Conservation (phyloP, 2,329 filamentous ascomycete genomes). For the Calonectria henricotiae region DNA sequence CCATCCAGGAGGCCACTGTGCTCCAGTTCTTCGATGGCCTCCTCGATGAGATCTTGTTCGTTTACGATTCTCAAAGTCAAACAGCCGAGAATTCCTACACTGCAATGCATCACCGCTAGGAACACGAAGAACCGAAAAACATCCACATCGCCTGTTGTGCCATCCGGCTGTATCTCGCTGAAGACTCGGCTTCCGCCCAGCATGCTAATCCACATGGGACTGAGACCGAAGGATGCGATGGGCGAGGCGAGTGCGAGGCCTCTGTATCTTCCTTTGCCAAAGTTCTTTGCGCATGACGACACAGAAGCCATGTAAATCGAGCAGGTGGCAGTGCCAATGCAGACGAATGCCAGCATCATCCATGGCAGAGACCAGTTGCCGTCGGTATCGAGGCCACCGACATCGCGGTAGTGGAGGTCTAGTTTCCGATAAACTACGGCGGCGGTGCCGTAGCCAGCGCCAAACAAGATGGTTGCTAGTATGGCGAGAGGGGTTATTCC, state of each 20-base stretch:
- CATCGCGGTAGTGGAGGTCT: conserved; percentile 65
- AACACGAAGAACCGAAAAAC: conserved; percentile 94
- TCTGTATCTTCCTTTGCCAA: conserved; percentile 89
- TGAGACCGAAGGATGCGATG: conserved; percentile 93
- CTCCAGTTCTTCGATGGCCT: conserved; percentile 92
- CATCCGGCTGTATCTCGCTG: conserved; percentile 78
- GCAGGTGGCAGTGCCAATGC: conserved; percentile 87
- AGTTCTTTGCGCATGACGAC: conserved; percentile 99
- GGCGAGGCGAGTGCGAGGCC: conserved; percentile 91
- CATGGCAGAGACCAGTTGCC: conserved; percentile 80
- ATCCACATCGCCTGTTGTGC: conserved; percentile 75
- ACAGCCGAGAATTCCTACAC: conserved; percentile 79
- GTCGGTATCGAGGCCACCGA: conserved; percentile 61
- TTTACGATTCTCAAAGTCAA: conserved; percentile 85
- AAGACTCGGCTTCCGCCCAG: conserved; percentile 85
- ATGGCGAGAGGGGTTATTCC: conserved; percentile 85
- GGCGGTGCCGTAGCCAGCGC: conserved; percentile 85
- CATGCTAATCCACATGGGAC: conserved; percentile 97
- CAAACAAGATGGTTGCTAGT: conserved; percentile 82
- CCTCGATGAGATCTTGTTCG: conserved; percentile 90
- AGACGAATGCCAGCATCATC: conserved; percentile 90
- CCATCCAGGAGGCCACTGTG: conserved; percentile 86
- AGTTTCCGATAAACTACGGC: conserved; percentile 79
- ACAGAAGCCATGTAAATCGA: conserved; percentile 92
- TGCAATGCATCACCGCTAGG: conserved; percentile 77